phyloP scores from a whole-genome alignment of 768 basidiomycete genomes.

The Austroboletus festivus region DNA sequence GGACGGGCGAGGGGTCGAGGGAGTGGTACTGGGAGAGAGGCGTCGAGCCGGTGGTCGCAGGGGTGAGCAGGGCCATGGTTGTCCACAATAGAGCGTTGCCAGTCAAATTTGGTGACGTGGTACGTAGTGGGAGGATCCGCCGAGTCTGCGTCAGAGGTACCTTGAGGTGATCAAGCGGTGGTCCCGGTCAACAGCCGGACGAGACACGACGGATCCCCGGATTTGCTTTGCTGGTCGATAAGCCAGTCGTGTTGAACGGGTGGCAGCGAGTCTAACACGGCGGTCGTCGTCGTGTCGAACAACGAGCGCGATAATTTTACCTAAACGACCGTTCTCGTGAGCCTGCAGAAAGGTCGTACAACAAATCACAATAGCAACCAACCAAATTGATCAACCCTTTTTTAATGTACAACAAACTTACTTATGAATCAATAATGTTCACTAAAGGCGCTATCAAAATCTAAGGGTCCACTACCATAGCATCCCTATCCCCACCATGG shows the following conservation, averaged over 20 bases:
- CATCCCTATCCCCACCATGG: not conserved
- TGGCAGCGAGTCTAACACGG: too few relatives aligned
- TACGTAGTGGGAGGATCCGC: slow-evolving; percentile 45
- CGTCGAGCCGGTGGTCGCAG: slow-evolving; percentile 27
- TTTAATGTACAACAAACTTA: not conserved
- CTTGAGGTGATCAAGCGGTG: slow-evolving; percentile 37
- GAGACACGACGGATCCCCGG: slow-evolving; percentile 53
- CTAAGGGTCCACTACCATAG: slow-evolving; percentile 22
- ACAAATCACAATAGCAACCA: slow-evolving; percentile 18
- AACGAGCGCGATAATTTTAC: too few relatives aligned
- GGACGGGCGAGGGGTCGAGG: slow-evolving; percentile 28
- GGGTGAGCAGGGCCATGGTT: slow-evolving; percentile 25
- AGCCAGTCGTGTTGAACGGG: slow-evolving; percentile 6
- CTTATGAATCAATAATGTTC: too few relatives aligned
- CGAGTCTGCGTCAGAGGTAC: slow-evolving; percentile 46
- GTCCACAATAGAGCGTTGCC: not conserved
- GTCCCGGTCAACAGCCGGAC: too few relatives aligned
- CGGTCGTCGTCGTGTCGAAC: slow-evolving; percentile 7
- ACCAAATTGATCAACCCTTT: slow-evolving; percentile 1
- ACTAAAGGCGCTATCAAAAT: too few relatives aligned
- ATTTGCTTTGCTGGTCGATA: slow-evolving; percentile 1
- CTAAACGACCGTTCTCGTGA: too few relatives aligned
- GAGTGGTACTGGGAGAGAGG: slow-evolving; percentile 34
- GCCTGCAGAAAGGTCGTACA: too few relatives aligned
- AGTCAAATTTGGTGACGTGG: slow-evolving; percentile 2